Evolutionary conservation across 1,284 basidiomycete genomes (phyloP), one percentile per base, ranked within the genome.

Genomic region (Polyporus tsugae): DNA sequence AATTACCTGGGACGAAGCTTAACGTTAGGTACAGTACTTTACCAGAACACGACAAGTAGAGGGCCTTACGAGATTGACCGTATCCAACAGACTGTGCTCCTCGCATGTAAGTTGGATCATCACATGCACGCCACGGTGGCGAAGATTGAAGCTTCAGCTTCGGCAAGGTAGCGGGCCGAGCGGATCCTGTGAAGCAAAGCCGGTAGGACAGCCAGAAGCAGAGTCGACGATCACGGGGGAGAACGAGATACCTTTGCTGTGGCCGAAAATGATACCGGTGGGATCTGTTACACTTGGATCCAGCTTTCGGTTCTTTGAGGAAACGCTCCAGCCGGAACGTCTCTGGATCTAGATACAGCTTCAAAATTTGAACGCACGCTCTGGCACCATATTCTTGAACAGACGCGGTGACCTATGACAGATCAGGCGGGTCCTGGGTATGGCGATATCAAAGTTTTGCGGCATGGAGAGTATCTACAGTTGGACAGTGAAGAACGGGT

Each of bases 1-100:
- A 87, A 73, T 90, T 91, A 58, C 36, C 33, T 33, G 29, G 17
- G 2, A 22, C 22, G 19, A 19, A 39, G 11, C 36, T 41, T 10
- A 33, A 11, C 17, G 15, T 35, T n/a, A 42, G 25, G 42, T 1
- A 19, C 17, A 6, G 38, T 38, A 10, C 13, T 33, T 11, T 2
- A 46, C 17, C 13, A 61, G 15, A 25, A 46, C 0, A 55, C 7
- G n/a, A 22, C 46, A 49, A 22, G 22, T 6, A 15, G 11, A 33
- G 33, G 11, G 9, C 53, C 44, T 5, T 22, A 60, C 55, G 22
- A 60, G 15, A 67, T 63, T 55, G 9, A 63, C 62, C 2, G 29
- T 17, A 4, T 44, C 36, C 6, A 13, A 35, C 15, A 22, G n/a
- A 29, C 63, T 52, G 10, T 57, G 11, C 38, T 25, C 41, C 33